Evolutionary conservation across 2,329 filamentous ascomycete species (phyloP).

Genomic region (Arthroderma sp.): DNA sequence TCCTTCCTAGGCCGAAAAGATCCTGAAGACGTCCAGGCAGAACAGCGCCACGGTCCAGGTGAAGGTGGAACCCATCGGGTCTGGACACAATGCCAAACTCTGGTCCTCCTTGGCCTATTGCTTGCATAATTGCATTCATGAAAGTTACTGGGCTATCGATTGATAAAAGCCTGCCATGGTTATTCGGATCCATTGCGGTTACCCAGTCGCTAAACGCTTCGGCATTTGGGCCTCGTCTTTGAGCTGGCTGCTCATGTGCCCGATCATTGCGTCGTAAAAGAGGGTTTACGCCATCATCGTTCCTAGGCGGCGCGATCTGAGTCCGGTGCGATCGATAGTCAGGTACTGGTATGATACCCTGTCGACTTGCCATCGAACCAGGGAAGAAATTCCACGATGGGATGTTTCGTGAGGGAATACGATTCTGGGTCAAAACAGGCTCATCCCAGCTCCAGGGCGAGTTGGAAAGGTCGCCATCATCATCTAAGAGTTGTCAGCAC

Average conservation of each 20-base stretch:
- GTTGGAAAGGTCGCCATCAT: slow-evolving; percentile 23
- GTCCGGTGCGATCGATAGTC: slow-evolving; percentile 36
- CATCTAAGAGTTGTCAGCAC: slow-evolving; percentile 22
- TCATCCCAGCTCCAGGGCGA: slow-evolving; percentile 46
- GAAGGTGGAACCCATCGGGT: slow-evolving; percentile 43
- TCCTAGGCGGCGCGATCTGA: slow-evolving; percentile 40
- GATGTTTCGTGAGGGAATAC: slow-evolving; percentile 45
- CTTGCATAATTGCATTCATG: slow-evolving; percentile 47
- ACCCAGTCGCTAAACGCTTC: slow-evolving; percentile 43
- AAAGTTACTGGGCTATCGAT: slow-evolving; percentile 44
- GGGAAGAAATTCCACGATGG: slow-evolving; percentile 55
- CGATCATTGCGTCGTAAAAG: slow-evolving; percentile 55
- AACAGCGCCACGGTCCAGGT: slow-evolving; percentile 41
- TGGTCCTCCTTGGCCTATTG: slow-evolving; percentile 37
- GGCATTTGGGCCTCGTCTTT: slow-evolving; percentile 25
- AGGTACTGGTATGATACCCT: slow-evolving; percentile 30
- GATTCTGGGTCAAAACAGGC: slow-evolving; percentile 36
- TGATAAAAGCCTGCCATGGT: slow-evolving; percentile 34
- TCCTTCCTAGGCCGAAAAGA: slow-evolving; percentile 27
- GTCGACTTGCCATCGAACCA: slow-evolving; percentile 44
- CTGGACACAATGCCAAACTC: slow-evolving; percentile 34
- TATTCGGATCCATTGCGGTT: slow-evolving; percentile 38
- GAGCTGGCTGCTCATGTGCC: slow-evolving; percentile 23
- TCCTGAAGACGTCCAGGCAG: slow-evolving; percentile 45
- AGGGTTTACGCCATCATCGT: slow-evolving; percentile 77